These are phyloP conservation scores for Solanum pennellii DNA, from an alignment of 257 asterid species.

Conservation along the genomic window DNA sequence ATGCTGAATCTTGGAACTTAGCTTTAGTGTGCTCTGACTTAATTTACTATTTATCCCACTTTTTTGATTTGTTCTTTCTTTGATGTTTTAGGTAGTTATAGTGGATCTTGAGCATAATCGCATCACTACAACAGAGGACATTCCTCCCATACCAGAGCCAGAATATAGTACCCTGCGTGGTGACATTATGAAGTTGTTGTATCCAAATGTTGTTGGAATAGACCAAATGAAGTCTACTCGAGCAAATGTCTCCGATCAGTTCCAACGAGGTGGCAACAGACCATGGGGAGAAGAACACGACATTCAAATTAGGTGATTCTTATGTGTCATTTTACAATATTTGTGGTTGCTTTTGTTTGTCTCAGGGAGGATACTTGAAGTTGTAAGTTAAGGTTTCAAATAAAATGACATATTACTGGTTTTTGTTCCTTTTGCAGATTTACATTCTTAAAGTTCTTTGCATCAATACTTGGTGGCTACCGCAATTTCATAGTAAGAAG, in stretches of 20 bases:
- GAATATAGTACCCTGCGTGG: conserved; percentile 72
- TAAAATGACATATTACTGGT: conserved; percentile 1
- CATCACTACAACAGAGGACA: conserved; percentile 84
- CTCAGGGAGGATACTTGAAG: not conserved
- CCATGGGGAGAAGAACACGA: conserved; percentile 85
- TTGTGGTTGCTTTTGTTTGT: not conserved
- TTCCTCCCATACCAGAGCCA: conserved; percentile 93
- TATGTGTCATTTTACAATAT: conserved; percentile 7
- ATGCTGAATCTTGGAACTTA: not conserved
- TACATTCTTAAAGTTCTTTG: conserved; percentile 76
- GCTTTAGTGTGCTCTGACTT: not conserved
- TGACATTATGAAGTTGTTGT: conserved; percentile 54
- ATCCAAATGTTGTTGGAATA: conserved; percentile 81
- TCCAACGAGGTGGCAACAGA: conserved; percentile 42
- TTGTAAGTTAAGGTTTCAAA: conserved; percentile 3
- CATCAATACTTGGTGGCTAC: conserved; percentile 93
- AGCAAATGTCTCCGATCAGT: conserved; percentile 24
- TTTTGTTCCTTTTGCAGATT: conserved; percentile 53
- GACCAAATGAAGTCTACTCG: conserved; percentile 62
- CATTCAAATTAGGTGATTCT: conserved; percentile 69
- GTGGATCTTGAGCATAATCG: conserved; percentile 91
- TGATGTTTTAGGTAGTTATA: conserved; percentile 70
- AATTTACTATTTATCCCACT: not conserved
- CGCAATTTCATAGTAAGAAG: conserved; percentile 84
- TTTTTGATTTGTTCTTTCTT: not conserved